phyloP scores from a whole-genome alignment of 768 basidiomycete species.

The Lactifluus pinguis region DNA sequence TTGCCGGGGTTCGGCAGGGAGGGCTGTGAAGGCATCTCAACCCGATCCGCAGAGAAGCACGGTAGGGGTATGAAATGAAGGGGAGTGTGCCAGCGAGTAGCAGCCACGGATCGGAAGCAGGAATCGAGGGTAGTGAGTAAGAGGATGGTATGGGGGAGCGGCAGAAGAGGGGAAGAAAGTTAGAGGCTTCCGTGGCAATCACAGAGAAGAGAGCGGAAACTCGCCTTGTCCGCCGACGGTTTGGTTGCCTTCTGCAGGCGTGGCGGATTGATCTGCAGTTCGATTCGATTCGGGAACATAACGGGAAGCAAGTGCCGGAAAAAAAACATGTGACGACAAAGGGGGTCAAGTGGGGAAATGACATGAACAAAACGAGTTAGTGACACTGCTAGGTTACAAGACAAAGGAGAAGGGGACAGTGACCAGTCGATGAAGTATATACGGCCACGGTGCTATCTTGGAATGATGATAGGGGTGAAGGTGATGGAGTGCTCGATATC shows the following conservation, averaged over 20 bases:
- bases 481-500: constrained; percentile 14
- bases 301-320: constrained; percentile 1
- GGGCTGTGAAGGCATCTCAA: constrained; percentile 8
- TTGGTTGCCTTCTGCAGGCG: constrained; percentile 9
- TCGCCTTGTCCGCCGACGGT: constrained; percentile 16
- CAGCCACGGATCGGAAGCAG: constrained; percentile 15
- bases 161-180: constrained; percentile 17
- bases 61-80: constrained; percentile 1
- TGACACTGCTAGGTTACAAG: not conserved
- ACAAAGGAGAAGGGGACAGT: constrained; percentile 4
- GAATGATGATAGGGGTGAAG: constrained; percentile 10
- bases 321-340: constrained; percentile 10
- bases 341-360: constrained; percentile 1
- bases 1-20: constrained; percentile 14
- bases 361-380: constrained; percentile 13
- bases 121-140: constrained; percentile 9
- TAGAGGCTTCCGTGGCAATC: constrained; percentile 17
- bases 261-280: constrained; percentile 18
- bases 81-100: constrained; percentile 10
- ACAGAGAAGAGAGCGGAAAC: constrained; percentile 13
- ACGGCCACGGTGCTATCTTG: not conserved
- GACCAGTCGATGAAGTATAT: constrained; percentile 8
- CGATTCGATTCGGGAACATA: constrained; percentile 9
- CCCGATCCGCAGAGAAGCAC: constrained; percentile 13
- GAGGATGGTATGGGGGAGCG: constrained; percentile 3